Base-by-base conservation (phyloP, 177 flowering plant species). In the Vitis hybrid region DNA sequence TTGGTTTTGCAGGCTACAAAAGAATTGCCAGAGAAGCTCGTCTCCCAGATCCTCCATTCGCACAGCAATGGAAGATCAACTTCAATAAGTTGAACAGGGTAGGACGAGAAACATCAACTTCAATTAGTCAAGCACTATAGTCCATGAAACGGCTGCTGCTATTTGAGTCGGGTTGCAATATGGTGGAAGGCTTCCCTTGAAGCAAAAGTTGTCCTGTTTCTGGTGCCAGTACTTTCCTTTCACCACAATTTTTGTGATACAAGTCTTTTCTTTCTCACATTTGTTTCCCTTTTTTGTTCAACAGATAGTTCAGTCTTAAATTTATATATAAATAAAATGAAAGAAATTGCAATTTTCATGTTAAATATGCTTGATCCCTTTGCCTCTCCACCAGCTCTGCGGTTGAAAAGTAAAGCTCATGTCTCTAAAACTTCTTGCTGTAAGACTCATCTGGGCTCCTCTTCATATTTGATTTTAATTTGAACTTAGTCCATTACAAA, bases 1-100 rank as follows among this genome's bases (percentile, higher is more conserved):
- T 49, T 16, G 3, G 8, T 51, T 7, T 67, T 77, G 55, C 88
- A 95, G 99, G 85, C 90, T 31, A 80, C 83, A 4, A 84, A 85
- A 76, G 76, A 75, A 74, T 74, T 94, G 74, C 93, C 99, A 39
- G 97, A 87, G 68, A 86, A 90, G 78, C 92, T 94, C 18, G 80
- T 84, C 10, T 6, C 65, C 63, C 90, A 90, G 70, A 83, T 90
- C 64, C 86, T 83, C 52, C 73, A 76, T 68, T 71, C 77, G 5
- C 10, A 62, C 5, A 60, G 71, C 31, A 79, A 82, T 64, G 79
- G 76, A 20, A 83, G 72, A 54, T 65, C 66, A 54, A 3, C 10
- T 3, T 68, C 68, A 45, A 58, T 5, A 50, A 10, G 50, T 59
- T 58, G 58, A 67, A 55, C n/a, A 67, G 0, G 29, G 29, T 26